Percentiles rank a stretch among this genome's conserved stretches.
Evolutionary conservation across 1,284 basidiomycete genomes (phyloP).

Genomic region (Pascua sp.): DNA sequence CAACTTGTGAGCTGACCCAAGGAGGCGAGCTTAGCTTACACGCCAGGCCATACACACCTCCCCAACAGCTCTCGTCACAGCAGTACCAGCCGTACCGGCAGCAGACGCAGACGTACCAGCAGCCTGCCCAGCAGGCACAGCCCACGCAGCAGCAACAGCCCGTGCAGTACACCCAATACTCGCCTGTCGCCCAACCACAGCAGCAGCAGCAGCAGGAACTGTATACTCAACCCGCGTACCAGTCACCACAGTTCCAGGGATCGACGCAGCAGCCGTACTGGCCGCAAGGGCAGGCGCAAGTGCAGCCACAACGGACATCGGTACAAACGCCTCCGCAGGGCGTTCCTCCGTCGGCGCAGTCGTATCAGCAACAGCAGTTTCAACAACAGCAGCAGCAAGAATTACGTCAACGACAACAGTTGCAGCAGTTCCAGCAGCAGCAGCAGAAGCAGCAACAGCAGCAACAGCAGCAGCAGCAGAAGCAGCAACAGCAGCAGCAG

Average conservation of each 20-base stretch:
- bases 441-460: conserved; percentile 10
- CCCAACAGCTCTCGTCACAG: neutral
- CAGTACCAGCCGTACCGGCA: conserved; percentile 1
- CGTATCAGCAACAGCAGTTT: neutral
- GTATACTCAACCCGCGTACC: neutral
- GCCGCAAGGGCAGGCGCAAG: conserved; percentile 2
- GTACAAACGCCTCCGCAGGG: conserved; percentile 10
- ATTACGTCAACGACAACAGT: neutral
- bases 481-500: neutral
- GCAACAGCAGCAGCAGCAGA: conserved; percentile 13
- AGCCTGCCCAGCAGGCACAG: neutral
- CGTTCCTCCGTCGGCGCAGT: too few relatives aligned
- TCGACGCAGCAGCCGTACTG: neutral
- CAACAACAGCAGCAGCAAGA: conserved; percentile 6
- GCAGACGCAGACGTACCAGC: neutral
- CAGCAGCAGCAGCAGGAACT: neutral
- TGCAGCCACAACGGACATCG: conserved; percentile 8
- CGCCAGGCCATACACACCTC: neutral
- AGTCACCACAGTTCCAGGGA: conserved; percentile 2
- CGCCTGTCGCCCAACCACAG: neutral
- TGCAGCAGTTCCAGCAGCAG: conserved; percentile 1
- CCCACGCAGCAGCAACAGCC: neutral
- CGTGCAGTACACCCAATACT: neutral
- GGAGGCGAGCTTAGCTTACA: neutral
- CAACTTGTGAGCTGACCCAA: conserved; percentile 7